Conservation (phyloP, 2,329 filamentous ascomycete genomes). For the Talaromyces amestolkiae region DNA sequence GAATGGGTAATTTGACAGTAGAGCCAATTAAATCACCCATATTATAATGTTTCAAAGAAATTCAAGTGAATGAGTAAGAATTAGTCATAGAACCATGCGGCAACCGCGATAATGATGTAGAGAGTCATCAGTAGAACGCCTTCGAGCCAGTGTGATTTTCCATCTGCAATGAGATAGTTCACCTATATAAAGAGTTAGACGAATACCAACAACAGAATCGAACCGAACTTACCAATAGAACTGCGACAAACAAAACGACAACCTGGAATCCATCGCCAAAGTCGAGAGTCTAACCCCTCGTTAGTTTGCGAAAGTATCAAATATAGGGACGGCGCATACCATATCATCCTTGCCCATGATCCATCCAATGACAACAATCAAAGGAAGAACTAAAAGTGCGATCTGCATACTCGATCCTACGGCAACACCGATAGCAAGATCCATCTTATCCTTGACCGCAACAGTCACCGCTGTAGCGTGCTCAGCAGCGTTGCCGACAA, state of each 20-base stretch:
- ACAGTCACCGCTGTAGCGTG: slow-evolving; percentile 63
- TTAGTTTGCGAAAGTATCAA: slow-evolving; percentile 19
- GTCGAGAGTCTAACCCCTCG: slow-evolving; percentile 57
- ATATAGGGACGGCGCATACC: slow-evolving; percentile 36
- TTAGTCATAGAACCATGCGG: slow-evolving; percentile 49
- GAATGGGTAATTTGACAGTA: background rate
- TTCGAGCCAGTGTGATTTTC: slow-evolving; percentile 60
- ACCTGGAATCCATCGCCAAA: slow-evolving; percentile 84
- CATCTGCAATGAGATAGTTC: slow-evolving; percentile 63
- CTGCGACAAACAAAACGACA: slow-evolving; percentile 59
- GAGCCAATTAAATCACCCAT: background rate
- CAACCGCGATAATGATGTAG: slow-evolving; percentile 62
- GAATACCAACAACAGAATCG: background rate
- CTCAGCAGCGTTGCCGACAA: slow-evolving; percentile 65
- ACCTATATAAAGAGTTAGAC: slow-evolving; percentile 39
- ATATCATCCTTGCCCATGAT: slow-evolving; percentile 57
- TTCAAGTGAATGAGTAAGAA: background rate
- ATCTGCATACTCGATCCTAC: slow-evolving; percentile 67
- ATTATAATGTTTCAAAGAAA: background rate
- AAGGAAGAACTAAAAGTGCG: slow-evolving; percentile 59
- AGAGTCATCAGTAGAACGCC: slow-evolving; percentile 59
- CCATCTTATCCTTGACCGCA: slow-evolving; percentile 66
- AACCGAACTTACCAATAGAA: slow-evolving; percentile 39
- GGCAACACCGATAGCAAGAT: slow-evolving; percentile 64
- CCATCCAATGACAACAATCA: slow-evolving; percentile 63